A percentile compares a stretch with the other conserved stretches of the same genome.
phyloP scores from a whole-genome alignment of 345 rosid genomes.

The Eucalyptus grandis region DNA sequence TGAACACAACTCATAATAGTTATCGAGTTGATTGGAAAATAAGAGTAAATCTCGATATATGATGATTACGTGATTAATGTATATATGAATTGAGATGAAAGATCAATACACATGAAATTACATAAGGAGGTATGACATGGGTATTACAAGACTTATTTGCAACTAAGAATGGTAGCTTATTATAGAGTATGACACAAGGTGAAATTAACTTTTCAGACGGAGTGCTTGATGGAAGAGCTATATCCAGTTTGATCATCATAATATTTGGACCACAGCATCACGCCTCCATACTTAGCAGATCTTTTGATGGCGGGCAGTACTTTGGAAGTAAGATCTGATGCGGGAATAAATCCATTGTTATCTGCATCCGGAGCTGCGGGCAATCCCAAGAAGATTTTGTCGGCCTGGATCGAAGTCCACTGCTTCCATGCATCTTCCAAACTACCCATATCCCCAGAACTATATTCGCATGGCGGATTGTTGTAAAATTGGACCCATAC shows the following conservation, averaged over 20 bases:
- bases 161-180: not conserved
- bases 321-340: not conserved
- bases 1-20: not conserved
- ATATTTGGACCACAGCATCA: slow-evolving; percentile 13
- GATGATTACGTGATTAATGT: not conserved
- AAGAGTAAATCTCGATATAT: not conserved
- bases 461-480: slow-evolving; percentile 9
- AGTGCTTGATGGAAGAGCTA: slow-evolving; percentile 1
- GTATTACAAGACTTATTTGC: not conserved
- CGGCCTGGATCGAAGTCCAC: not conserved
- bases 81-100: not conserved
- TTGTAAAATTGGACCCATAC: slow-evolving; percentile 18
- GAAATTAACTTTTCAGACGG: not conserved
- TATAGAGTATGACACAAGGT: not conserved
- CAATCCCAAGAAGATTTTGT: slow-evolving; percentile 7
- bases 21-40: not conserved
- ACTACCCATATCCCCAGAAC: not conserved
- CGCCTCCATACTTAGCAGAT: slow-evolving; percentile 10
- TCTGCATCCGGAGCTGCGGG: slow-evolving; percentile 7
- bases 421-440: slow-evolving; percentile 7
- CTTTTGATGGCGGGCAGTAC: slow-evolving; percentile 5
- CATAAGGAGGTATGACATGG: not conserved
- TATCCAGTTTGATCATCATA: slow-evolving; percentile 5
- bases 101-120: not conserved
- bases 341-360: slow-evolving; percentile 4